phyloP scores from a whole-genome alignment of 768 basidiomycete species.

The Boletus rubroflammeus region DNA sequence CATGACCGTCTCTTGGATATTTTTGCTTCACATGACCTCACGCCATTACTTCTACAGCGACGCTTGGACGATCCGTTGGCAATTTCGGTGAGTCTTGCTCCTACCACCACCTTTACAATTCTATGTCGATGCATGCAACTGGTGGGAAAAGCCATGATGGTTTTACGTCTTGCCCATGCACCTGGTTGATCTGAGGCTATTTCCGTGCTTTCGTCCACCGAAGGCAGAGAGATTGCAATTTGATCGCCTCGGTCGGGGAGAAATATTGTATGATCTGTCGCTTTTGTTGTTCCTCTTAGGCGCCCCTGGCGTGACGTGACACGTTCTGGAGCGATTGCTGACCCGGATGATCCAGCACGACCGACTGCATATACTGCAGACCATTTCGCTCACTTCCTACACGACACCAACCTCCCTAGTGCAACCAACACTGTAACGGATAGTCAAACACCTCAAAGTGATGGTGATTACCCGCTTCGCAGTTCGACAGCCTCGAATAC shows the following conservation, averaged over 20 bases:
- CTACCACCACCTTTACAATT: background rate
- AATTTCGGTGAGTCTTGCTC: slow-evolving; percentile 8
- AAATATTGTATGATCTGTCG: background rate
- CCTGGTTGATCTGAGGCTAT: background rate
- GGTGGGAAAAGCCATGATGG: too few species aligned
- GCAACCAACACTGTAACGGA: background rate
- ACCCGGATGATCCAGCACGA: slow-evolving; percentile 3
- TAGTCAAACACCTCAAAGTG: background rate
- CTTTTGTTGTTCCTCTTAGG: background rate
- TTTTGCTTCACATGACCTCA: background rate
- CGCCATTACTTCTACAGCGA: background rate
- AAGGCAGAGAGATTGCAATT: background rate
- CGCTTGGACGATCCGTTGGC: background rate
- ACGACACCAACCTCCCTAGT: background rate
- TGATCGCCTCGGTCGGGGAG: background rate
- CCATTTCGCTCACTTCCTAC: background rate
- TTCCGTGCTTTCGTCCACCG: background rate
- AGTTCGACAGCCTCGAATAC: background rate
- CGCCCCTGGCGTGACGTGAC: background rate
- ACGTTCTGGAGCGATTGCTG: slow-evolving; percentile 1
- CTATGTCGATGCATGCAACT: background rate
- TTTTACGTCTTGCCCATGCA: background rate
- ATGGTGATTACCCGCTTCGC: background rate
- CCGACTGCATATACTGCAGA: slow-evolving; percentile 1
- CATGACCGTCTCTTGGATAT: background rate